Base-by-base conservation (phyloP, 805 yeast genomes). In the Saccharomycopsis fibuligera region DNA sequence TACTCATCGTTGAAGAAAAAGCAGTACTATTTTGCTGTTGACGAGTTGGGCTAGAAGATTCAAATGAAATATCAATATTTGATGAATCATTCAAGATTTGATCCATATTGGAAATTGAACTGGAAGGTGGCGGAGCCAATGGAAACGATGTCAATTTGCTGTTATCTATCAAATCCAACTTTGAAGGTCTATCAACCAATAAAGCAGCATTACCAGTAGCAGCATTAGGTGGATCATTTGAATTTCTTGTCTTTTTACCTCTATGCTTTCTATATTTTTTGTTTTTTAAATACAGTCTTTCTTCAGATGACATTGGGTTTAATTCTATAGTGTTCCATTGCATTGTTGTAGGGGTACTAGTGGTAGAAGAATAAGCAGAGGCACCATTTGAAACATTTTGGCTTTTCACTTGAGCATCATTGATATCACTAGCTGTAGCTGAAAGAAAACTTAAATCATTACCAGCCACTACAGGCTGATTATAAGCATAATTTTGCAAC, bases 81-180 rank as follows among this genome's bases (percentile, higher is more conserved):
- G 44, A 39, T 21, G 51, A 33, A 29, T 52, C 50, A 31, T 44
- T 50, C 38, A 50, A 17, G 14, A 50, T 50, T 23, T 53, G 54
- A 17, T 53, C 53, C 53, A 53, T 49, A 21, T 51, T 50, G 5
- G 56, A 50, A 19, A 50, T 41, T 5, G 51, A 47, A 16, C 29
- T 41, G 3, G 58, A 48, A 2, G 60, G 60, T 4, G 67, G 67
- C 5, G 68, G 68, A 1, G 66, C 67, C 30, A 64, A 43, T 1
- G 68, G 67, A 51, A 64, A 64, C 1, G 72, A 67, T 0, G 74
- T 70, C 29, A 71, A 51, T 29, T 64, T 60, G 25, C 56, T 52
- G 52, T 60, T 56, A 48, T 71, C 73, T 2, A 69, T 57, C 51
- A 70, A 54, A 39, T 70, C 75, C 3, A 71, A 57, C 22, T 64